Percentiles rank a stretch among this genome's conserved stretches.
These are phyloP conservation scores for Phlebiopsis flavidoalba DNA, from an alignment of 768 basidiomycete genomes.

Conservation along the genomic window DNA sequence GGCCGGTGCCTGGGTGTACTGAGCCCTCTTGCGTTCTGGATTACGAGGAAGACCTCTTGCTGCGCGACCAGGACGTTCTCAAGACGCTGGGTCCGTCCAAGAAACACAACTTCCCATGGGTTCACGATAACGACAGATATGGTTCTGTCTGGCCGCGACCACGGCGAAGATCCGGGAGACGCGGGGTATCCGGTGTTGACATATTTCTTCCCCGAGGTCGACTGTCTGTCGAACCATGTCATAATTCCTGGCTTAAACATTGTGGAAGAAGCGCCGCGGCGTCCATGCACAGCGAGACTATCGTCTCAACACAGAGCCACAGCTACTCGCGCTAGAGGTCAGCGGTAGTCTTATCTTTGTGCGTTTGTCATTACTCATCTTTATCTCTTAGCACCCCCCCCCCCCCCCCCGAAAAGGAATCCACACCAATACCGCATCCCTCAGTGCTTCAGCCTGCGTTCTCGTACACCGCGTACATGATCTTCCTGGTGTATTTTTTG, in stretches of 20 bases:
- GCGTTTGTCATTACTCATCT: slow-evolving; percentile 17
- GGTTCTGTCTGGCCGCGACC: slow-evolving; percentile 70
- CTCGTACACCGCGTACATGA: slow-evolving; percentile 70
- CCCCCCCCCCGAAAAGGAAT: slow-evolving; percentile 46
- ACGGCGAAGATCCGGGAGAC: slow-evolving; percentile 48
- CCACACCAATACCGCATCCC: slow-evolving; percentile 40
- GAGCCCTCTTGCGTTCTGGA: slow-evolving; percentile 72
- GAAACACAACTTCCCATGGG: slow-evolving; percentile 56
- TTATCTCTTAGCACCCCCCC: slow-evolving; percentile 42
- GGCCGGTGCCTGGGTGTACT: slow-evolving; percentile 65
- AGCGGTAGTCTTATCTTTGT: slow-evolving; percentile 7
- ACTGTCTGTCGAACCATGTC: slow-evolving; percentile 58
- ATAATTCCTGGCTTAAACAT: slow-evolving; percentile 62
- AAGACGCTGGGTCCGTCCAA: slow-evolving; percentile 48
- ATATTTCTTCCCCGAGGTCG: slow-evolving; percentile 75
- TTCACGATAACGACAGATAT: slow-evolving; percentile 66
- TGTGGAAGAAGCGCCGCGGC: slow-evolving; percentile 39
- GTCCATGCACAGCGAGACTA: slow-evolving; percentile 27
- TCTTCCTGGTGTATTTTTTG: slow-evolving; percentile 73
- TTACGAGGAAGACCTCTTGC: slow-evolving; percentile 50
- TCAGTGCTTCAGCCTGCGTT: slow-evolving; percentile 66
- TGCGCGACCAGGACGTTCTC: slow-evolving; percentile 50
- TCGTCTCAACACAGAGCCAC: slow-evolving; percentile 39
- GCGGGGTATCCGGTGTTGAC: slow-evolving; percentile 74
- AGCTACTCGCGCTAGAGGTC: slow-evolving; percentile 42